Evolutionary conservation across 2,329 filamentous ascomycete genomes (phyloP), one percentile per base, ranked within the genome.

Genomic region (Fusarium nurragi): DNA sequence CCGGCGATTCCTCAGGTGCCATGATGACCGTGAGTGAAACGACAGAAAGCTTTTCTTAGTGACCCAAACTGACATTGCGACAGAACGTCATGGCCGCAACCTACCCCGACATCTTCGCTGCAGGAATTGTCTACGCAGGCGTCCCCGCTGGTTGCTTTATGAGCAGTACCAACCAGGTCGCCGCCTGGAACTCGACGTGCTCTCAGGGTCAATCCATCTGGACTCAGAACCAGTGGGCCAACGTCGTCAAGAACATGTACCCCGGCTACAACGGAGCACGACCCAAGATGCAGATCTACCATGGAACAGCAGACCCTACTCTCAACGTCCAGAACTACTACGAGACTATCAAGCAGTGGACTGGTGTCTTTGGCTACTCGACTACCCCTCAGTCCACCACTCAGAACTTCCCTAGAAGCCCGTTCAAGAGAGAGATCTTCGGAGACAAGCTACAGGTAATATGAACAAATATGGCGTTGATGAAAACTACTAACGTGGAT

Each of bases 161-260:
- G 30, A 59, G 55, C 30, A n/a, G 23, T 6, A n/a, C 25, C 1
- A 59, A 59, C 54, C 53, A 59, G 9, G 10, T 44, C 13, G 55
- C 55, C 0, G 55, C 54, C 0, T 59, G 55, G 55, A 59, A 59
- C 55, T 59, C 55, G 5, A 41, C 37, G 5, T 59, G 55, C 30
- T 58, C 55, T 11, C 23, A 30, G n/a, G 55, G 55, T 9, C 25
- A 59, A 12, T 50, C 23, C 7, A 30, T 36, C 16, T 25, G 19
- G 9, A 59, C 53, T 1, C 55, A 59, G 7, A 38, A 40, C 1
- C 53, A 59, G 44, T 59, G 55, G 55, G 55, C 55, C 21, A 50
- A 38, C 16, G 37, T 59, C 12, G 55, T 59, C 37, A 59, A 59
- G 54, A 48, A 59, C 21, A 59, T 59, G 55, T 59, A 59, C 25